Conservation (phyloP, 352 stramenopile species). For the Pilasporangium apinafurcum region DNA sequence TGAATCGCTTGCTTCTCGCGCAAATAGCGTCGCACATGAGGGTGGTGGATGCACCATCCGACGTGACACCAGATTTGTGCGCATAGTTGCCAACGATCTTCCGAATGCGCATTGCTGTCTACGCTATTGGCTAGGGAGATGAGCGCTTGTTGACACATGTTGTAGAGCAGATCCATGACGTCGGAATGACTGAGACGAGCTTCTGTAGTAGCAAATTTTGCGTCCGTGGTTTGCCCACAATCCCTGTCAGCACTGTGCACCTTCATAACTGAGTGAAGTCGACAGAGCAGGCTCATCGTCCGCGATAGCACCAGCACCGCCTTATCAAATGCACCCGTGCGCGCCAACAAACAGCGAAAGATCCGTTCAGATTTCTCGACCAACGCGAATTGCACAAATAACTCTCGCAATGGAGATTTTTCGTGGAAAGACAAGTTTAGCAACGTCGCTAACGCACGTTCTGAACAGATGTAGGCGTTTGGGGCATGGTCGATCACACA, state of each 20-base stretch:
- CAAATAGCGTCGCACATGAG: conserved; percentile 25
- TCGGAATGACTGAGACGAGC: conserved; percentile 7
- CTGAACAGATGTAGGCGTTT: conserved; percentile 7
- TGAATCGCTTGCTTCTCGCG: conserved; percentile 19
- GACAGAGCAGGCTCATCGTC: conserved; percentile 48
- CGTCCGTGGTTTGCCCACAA: background rate
- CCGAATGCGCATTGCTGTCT: background rate
- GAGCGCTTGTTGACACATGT: conserved; percentile 17
- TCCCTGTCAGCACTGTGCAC: background rate
- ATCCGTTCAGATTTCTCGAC: conserved; percentile 13
- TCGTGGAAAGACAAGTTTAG: conserved; percentile 58
- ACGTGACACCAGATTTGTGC: conserved; percentile 72
- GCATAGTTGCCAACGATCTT: conserved; percentile 46
- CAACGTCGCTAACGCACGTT: conserved; percentile 48
- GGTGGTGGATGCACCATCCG: conserved; percentile 38
- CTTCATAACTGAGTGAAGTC: conserved; percentile 41
- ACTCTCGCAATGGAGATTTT: conserved; percentile 19
- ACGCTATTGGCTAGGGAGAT: background rate
- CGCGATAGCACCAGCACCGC: conserved; percentile 33
- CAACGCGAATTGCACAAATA: conserved; percentile 19
- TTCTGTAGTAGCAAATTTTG: background rate
- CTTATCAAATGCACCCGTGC: conserved; percentile 3
- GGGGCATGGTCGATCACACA: background rate
- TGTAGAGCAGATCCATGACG: conserved; percentile 23
- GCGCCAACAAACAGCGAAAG: conserved; percentile 8